These are phyloP conservation scores for Asterophora parasitica DNA, from an alignment of 768 basidiomycete species.

Conservation along the genomic window DNA sequence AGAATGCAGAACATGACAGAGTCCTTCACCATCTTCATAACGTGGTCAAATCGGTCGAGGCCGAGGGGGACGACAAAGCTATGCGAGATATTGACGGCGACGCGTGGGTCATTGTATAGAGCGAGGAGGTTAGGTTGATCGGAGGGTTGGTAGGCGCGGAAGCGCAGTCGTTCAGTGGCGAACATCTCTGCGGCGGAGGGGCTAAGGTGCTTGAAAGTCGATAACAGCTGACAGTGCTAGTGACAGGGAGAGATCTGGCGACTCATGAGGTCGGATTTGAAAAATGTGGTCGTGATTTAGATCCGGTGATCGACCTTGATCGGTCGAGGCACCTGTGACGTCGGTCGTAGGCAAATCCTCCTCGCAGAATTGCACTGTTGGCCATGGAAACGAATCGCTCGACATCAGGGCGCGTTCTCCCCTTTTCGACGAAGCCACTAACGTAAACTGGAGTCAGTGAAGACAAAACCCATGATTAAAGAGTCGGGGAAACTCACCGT, in stretches of 20 bases:
- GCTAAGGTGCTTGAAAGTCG: neutral
- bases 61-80: conserved; percentile 10
- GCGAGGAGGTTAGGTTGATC: conserved; percentile 26
- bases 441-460: neutral
- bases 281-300: neutral
- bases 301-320: neutral
- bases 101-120: conserved; percentile 26
- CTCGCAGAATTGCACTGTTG: no score
- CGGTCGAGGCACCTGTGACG: neutral
- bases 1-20: conserved; percentile 15
- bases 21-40: conserved; percentile 6
- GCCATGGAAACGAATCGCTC: no score
- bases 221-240: no score
- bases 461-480: no score
- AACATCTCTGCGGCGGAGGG: conserved; percentile 11
- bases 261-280: neutral
- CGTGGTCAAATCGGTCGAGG: conserved; percentile 4
- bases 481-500: no score
- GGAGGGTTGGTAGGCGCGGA: conserved; percentile 27
- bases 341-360: neutral
- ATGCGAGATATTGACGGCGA: conserved; percentile 15
- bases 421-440: conserved; percentile 22
- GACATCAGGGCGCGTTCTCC: conserved; percentile 9
- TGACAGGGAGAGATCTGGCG: no score
- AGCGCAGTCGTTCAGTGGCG: conserved; percentile 27